Evolutionary conservation across 2,329 filamentous ascomycete species (phyloP), one percentile per base, ranked within the genome.

Genomic region (Exserohilum turcica): DNA sequence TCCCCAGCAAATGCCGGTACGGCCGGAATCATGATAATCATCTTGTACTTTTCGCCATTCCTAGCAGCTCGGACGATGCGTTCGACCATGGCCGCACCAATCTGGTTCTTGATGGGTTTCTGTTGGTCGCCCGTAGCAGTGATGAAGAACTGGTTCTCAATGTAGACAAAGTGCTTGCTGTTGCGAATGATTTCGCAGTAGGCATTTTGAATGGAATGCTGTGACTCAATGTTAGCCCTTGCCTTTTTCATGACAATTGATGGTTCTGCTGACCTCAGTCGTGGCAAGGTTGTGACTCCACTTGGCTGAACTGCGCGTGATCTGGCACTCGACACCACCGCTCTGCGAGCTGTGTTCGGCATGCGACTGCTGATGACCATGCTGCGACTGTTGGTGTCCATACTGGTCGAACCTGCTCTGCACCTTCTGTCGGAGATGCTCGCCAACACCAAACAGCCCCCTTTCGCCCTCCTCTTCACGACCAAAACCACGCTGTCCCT

Each of bases 81-180:
- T 60, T 91, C 86, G 6, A 91, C 90, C 44, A 95, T 89, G 24
- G 89, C 89, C 5, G 84, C 85, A 39, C 90, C 90, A 55, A 95
- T 88, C 71, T 87, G 86, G 76, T 95, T 94, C 65, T 81, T 82
- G 39, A 95, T 84, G 0, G 90, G 89, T 56, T 82, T 81, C 70
- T 92, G 89, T 51, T 85, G 77, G 48, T 89, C 81, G n/a, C 67
- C 81, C 1, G 89, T 92, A 2, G 90, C 89, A 0, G 90, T 94
- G 74, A 94, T 94, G 79, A 94, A 94, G 78, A 94, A 94, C 80
- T 91, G 86, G 66, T 92, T 92, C 71, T 92, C 89, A 31, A 92
- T 91, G 73, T 92, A 92, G 53, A 92, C 76, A 66, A 88, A 92
- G 69, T 91, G 86, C 66, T 86, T 78, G 15, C 87, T 87, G 43